A percentile compares a stretch with the other conserved stretches of the same genome.
phyloP scores from a whole-genome alignment of 495 filamentous ascomycete genomes.

The Darksidea phi region DNA sequence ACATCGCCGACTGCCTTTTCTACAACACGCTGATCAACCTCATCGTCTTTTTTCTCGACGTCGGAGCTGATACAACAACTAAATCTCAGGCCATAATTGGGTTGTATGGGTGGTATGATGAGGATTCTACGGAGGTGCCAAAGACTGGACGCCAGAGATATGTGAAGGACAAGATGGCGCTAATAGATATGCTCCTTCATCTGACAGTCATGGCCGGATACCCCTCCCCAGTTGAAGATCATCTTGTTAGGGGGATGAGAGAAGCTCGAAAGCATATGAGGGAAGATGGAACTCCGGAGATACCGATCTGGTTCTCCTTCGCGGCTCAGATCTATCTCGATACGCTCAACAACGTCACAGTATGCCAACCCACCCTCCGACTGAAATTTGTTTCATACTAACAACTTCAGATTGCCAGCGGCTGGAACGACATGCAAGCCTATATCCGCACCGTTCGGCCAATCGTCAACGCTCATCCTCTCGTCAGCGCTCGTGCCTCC shows the following conservation, averaged over 20 bases:
- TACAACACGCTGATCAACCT: background rate
- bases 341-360: background rate
- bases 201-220: background rate
- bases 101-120: background rate
- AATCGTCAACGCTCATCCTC: background rate
- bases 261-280: background rate
- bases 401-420: background rate
- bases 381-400: background rate
- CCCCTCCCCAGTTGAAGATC: background rate
- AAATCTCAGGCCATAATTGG: background rate
- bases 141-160: background rate
- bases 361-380: background rate
- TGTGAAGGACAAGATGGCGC: background rate
- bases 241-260: background rate
- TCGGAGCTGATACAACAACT: too few species aligned
- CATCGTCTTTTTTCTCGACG: too few species aligned
- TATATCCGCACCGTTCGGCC: background rate
- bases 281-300: background rate
- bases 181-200: background rate
- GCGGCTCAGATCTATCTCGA: background rate
- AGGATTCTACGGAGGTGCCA: background rate
- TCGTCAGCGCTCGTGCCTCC: too few species aligned
- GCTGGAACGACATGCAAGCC: background rate
- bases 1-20: background rate
- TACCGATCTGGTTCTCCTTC: background rate